phyloP scores from a whole-genome alignment of 345 rosid species.

The Eutrema yunnanense region DNA sequence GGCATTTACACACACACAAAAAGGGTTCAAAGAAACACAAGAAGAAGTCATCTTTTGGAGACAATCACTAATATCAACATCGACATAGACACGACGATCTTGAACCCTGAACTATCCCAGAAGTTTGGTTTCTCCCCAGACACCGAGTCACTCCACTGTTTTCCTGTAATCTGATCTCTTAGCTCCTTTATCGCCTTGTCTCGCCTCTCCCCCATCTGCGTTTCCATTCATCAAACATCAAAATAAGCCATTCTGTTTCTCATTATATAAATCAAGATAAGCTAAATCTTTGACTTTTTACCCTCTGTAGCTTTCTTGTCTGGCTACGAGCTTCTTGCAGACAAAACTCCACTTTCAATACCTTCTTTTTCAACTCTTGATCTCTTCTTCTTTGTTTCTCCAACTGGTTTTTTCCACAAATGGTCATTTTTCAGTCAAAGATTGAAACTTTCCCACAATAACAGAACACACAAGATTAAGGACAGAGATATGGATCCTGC shows the following conservation, averaged over 20 bases:
- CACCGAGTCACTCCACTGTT: constrained; percentile 28
- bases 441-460: neutral
- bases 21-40: neutral
- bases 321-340: constrained; percentile 73
- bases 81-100: constrained; percentile 77
- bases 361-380: constrained; percentile 77
- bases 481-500: neutral
- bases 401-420: constrained; percentile 36
- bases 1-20: constrained; percentile 15
- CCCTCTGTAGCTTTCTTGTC: constrained; percentile 71
- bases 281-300: constrained; percentile 11
- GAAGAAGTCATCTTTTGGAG: constrained; percentile 53
- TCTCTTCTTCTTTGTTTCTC: constrained; percentile 72
- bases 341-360: constrained; percentile 71
- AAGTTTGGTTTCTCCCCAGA: constrained; percentile 49
- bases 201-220: constrained; percentile 76
- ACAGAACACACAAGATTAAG: neutral
- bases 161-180: constrained; percentile 52
- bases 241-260: neutral
- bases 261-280: neutral
- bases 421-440: neutral
- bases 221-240: neutral
- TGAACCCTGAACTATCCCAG: constrained; percentile 83
- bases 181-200: constrained; percentile 76
- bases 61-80: constrained; percentile 73